phyloP scores from a whole-genome alignment of 352 stramenopile genomes.

The Globisporangium apiculatum region DNA sequence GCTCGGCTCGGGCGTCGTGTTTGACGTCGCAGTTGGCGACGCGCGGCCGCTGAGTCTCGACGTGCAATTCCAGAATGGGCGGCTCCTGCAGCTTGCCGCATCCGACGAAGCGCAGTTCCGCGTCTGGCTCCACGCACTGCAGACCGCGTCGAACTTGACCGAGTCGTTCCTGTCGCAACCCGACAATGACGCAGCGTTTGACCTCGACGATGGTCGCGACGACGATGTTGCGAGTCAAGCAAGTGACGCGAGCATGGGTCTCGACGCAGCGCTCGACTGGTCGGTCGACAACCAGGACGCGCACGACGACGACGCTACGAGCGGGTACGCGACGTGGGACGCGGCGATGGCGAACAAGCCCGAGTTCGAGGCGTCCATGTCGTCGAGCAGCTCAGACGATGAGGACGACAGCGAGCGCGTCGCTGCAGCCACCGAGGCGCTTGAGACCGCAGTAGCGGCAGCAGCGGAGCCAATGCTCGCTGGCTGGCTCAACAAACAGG shows the following conservation, averaged over 20 bases:
- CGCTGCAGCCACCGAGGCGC: neutral
- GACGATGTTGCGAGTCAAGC: neutral
- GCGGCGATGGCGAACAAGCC: slow-evolving; percentile 48
- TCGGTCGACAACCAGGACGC: slow-evolving; percentile 27
- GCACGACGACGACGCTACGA: slow-evolving; percentile 19
- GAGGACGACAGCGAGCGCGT: slow-evolving; percentile 3
- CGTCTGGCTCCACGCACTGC: slow-evolving; percentile 48
- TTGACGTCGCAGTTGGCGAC: slow-evolving; percentile 47
- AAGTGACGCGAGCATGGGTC: too few species aligned
- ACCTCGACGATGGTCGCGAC: slow-evolving; percentile 51
- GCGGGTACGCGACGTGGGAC: slow-evolving; percentile 37
- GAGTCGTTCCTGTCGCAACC: slow-evolving; percentile 49
- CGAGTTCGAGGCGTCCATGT: slow-evolving; percentile 20
- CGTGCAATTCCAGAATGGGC: slow-evolving; percentile 70
- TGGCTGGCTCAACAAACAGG: slow-evolving; percentile 71
- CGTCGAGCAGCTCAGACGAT: slow-evolving; percentile 25
- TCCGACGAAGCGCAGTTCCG: slow-evolving; percentile 43
- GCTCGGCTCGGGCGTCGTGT: slow-evolving; percentile 58
- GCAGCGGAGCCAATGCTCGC: slow-evolving; percentile 18
- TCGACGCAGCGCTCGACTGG: slow-evolving; percentile 21
- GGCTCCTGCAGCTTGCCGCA: slow-evolving; percentile 55
- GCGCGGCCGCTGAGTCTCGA: slow-evolving; percentile 57
- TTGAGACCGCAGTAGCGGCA: neutral
- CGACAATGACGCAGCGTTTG: slow-evolving; percentile 18
- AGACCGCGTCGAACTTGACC: slow-evolving; percentile 49